A percentile compares a stretch with the other conserved stretches of the same genome.
These are phyloP conservation scores for Acanthamoeba triangularis DNA, from an alignment of 208 protist species.

Conservation along the genomic window DNA sequence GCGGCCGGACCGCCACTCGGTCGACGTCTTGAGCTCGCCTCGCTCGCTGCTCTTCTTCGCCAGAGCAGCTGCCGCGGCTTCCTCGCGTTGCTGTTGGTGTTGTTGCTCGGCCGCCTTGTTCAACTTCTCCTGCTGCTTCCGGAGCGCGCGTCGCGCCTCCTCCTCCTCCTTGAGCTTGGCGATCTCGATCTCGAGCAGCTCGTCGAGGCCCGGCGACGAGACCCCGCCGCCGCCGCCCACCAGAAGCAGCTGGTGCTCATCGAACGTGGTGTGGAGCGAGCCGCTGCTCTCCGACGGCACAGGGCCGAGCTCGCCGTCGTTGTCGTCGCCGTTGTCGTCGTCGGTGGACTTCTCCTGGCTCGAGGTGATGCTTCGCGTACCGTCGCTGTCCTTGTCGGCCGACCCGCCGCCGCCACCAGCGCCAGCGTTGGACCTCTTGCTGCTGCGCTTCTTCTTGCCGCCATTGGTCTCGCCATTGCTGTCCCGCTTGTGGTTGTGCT, in stretches of 20 bases:
- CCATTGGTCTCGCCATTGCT: neutral
- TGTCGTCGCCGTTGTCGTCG: neutral
- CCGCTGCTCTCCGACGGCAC: neutral
- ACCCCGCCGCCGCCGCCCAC: neutral
- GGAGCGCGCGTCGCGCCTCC: neutral
- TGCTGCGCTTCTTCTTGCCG: neutral
- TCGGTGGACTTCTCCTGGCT: conserved; percentile 38
- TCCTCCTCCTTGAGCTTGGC: neutral
- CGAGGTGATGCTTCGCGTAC: conserved; percentile 29
- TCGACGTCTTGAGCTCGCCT: no score
- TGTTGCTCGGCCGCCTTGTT: neutral
- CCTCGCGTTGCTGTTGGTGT: no score
- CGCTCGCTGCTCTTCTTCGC: no score
- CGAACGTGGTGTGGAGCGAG: neutral
- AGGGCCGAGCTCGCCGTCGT: neutral
- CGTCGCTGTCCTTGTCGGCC: neutral
- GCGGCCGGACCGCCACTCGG: no score
- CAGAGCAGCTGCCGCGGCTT: no score
- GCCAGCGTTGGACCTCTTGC: neutral
- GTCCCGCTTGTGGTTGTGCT: neutral
- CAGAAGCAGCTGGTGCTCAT: neutral
- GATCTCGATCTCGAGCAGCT: neutral
- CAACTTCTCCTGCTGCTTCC: neutral
- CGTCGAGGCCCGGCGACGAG: neutral
- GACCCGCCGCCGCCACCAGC: neutral